Evolutionary conservation across 352 stramenopile genomes (phyloP).

Genomic region (Aphanomyces invadans): DNA sequence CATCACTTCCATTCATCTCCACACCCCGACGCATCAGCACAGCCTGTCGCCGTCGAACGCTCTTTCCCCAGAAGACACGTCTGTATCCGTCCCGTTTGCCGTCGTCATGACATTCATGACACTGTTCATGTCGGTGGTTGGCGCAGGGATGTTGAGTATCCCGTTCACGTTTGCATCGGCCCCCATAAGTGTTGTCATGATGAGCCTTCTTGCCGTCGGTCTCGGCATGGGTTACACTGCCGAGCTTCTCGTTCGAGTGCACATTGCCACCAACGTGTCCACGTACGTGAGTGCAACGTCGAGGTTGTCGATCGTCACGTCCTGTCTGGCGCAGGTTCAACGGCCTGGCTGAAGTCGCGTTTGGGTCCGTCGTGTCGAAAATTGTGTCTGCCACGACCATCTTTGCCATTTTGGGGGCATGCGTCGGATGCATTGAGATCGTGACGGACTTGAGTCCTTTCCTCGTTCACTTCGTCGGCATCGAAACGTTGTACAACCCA

Average conservation of each 20-base stretch:
- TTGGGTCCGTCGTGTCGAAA: slow-evolving; percentile 41
- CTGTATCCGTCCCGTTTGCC: background rate
- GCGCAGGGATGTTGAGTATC: slow-evolving; percentile 58
- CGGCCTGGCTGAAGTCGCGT: slow-evolving; percentile 45
- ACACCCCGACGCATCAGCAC: background rate
- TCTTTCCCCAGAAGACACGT: background rate
- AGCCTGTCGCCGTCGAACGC: background rate
- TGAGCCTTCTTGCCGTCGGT: slow-evolving; percentile 41
- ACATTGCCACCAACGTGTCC: slow-evolving; percentile 42
- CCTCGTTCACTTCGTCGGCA: slow-evolving; percentile 36
- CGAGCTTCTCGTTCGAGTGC: slow-evolving; percentile 50
- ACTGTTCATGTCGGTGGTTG: slow-evolving; percentile 70
- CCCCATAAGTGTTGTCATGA: slow-evolving; percentile 36
- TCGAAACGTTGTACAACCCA: slow-evolving; percentile 21
- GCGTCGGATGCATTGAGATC: slow-evolving; percentile 60
- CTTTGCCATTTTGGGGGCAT: slow-evolving; percentile 69
- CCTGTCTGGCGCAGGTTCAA: slow-evolving; percentile 52
- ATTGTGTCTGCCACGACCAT: slow-evolving; percentile 52
- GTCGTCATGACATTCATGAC: slow-evolving; percentile 39
- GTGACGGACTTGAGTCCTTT: slow-evolving; percentile 66
- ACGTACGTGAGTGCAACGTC: slow-evolving; percentile 29
- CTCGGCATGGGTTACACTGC: slow-evolving; percentile 65
- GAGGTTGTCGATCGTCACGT: too few species aligned
- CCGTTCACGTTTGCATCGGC: slow-evolving; percentile 63
- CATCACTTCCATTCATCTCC: slow-evolving; percentile 3